phyloP scores from a whole-genome alignment of 2,329 filamentous ascomycete species.

The Nannizzia gypsea region DNA sequence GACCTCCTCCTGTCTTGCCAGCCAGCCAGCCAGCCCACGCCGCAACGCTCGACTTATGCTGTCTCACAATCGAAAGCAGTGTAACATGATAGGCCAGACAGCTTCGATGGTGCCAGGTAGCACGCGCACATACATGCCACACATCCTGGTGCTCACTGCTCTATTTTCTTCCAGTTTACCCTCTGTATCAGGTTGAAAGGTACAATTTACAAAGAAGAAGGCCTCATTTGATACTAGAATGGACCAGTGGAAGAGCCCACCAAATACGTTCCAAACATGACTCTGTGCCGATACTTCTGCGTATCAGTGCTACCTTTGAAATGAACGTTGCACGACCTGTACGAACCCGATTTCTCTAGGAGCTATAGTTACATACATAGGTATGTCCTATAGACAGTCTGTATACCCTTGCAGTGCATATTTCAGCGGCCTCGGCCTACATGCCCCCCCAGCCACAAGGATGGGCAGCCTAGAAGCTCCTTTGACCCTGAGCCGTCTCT shows the following conservation, averaged over 20 bases:
- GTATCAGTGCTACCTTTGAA: neutral
- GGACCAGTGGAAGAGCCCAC: too few relatives aligned
- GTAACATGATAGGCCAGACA: conserved; percentile 1
- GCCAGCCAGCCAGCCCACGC: neutral
- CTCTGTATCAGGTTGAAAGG: neutral
- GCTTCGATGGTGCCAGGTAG: neutral
- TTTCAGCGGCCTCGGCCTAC: neutral
- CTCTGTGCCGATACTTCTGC: neutral
- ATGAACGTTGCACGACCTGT: neutral
- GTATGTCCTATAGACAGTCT: neutral
- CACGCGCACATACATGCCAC: neutral
- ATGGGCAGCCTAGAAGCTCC: neutral
- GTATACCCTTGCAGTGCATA: neutral
- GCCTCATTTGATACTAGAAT: too few relatives aligned
- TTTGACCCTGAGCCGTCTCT: neutral
- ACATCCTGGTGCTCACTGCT: neutral
- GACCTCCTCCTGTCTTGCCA: neutral
- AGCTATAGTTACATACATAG: neutral
- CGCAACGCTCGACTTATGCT: neutral
- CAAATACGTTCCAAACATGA: neutral
- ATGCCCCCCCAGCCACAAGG: neutral
- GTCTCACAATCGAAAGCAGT: neutral
- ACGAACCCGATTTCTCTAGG: neutral
- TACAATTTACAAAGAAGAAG: neutral
- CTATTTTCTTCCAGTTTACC: neutral